These are phyloP conservation scores for Magnaporthiopsis incrustans DNA, from an alignment of 2,329 filamentous ascomycete species.

Conservation along the genomic window DNA sequence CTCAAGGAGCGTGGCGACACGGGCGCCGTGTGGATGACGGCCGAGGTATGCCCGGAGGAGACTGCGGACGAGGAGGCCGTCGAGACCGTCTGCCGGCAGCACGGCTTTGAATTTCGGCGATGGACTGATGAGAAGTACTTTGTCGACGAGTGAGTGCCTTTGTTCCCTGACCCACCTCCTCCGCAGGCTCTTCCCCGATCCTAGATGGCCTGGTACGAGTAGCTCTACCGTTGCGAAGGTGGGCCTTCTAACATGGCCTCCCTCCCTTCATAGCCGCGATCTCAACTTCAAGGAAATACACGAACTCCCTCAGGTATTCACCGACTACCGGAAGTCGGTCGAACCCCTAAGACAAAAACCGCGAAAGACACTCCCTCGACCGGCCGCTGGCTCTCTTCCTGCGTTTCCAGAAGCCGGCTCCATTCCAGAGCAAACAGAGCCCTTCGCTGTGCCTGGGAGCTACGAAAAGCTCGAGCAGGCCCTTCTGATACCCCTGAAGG, in stretches of 20 bases:
- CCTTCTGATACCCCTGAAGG: conserved; percentile 49
- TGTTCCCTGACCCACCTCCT: too few species aligned
- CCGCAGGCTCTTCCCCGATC: neutral
- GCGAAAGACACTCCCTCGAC: conserved; percentile 45
- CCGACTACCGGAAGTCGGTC: conserved; percentile 62
- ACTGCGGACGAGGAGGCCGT: conserved; percentile 53
- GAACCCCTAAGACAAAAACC: conserved; percentile 63
- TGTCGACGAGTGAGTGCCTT: conserved; percentile 61
- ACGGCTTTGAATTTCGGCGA: conserved; percentile 51
- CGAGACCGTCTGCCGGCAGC: conserved; percentile 40
- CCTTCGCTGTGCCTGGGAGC: conserved; percentile 54
- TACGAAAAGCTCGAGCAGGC: conserved; percentile 44
- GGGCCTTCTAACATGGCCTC: conserved; percentile 12
- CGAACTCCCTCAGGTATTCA: conserved; percentile 68
- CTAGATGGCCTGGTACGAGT: too few species aligned
- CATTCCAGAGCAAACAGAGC: conserved; percentile 50
- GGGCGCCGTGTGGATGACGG: conserved; percentile 65
- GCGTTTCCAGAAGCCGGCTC: conserved; percentile 39
- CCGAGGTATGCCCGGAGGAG: conserved; percentile 64
- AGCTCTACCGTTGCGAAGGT: neutral
- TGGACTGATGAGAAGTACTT: conserved; percentile 74
- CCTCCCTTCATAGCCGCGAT: conserved; percentile 47
- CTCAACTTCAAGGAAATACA: conserved; percentile 46
- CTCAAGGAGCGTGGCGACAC: conserved; percentile 31
- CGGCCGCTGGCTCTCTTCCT: conserved; percentile 44